Base-by-base conservation (phyloP, 1,139 yeast genomes). In the Pichia sp. region DNA sequence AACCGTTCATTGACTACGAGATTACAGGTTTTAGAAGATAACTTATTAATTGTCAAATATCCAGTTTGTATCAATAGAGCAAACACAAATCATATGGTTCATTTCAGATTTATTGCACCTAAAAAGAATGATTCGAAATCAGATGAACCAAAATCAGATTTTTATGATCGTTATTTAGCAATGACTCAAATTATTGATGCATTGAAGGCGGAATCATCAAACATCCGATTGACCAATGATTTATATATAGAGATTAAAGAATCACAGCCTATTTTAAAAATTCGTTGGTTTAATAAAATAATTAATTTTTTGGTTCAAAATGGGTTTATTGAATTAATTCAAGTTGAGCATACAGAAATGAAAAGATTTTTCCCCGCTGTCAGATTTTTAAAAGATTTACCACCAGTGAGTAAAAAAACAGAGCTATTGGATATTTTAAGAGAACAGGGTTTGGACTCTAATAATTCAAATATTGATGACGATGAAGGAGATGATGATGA, bases 1-100 rank as follows among this genome's bases (percentile, higher is more conserved):
- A 78, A 83, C n/a, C 71, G 90, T 53, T 82, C 89, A 48, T 68
- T 83, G 39, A 81, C 89, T 0, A 71, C 79, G 1, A 70, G 92
- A 56, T 68, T 83, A 47, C 78, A 76, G 56, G 72, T 74, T 45
- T 64, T 84, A 33, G 78, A 73, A 51, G 76, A 72, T 18, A 62
- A 68, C 49, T 73, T 77, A 27, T 64, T 80, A 29, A 75, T 82
- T 5, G 66, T 66, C 29, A 78, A 74, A 54, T 66, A 62, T 40
- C 53, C 62, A 4, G 54, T 60, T 3, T 44, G 54, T 28, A 46
- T 52, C 3, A 52, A 55, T 10, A 52, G 52, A 2, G 44, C 49
- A 4, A 53, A 49, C 27, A 54, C 64, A 3, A 55, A 56, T 47
- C 54, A 56, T 26, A 55, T 57, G 49, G 57, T 59, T 3, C 61